Percentiles rank a stretch among this genome's conserved stretches.
These are phyloP conservation scores for Fusarium nurragi DNA, from an alignment of 2,329 filamentous ascomycete genomes.

Conservation along the genomic window DNA sequence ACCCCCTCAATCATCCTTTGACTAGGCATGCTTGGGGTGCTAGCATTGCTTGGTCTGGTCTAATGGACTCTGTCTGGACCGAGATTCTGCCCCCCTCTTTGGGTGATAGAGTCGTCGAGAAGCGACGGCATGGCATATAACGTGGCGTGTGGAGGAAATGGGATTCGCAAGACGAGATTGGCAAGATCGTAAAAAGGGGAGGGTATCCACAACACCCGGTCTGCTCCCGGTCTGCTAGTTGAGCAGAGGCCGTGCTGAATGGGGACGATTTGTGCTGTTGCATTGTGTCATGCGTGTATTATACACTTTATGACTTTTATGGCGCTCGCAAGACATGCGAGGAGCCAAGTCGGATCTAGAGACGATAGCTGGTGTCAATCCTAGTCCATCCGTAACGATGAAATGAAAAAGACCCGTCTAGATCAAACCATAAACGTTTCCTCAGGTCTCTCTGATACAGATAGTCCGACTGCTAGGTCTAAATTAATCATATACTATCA, in stretches of 20 bases:
- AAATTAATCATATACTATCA: too few relatives aligned
- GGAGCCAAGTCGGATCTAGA: conserved; percentile 6
- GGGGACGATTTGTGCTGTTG: conserved; percentile 7
- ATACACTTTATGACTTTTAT: conserved; percentile 38
- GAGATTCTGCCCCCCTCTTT: conserved; percentile 29
- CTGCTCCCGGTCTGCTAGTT: conserved; percentile 31
- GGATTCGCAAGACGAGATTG: conserved; percentile 36
- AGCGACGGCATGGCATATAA: conserved; percentile 25
- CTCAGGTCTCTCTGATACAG: background rate
- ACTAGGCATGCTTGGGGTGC: conserved; percentile 1
- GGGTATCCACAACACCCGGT: background rate
- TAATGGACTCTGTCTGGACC: conserved; percentile 36
- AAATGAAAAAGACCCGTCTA: conserved; percentile 26
- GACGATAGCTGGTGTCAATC: conserved; percentile 17
- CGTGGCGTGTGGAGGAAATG: conserved; percentile 1
- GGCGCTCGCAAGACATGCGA: conserved; percentile 15
- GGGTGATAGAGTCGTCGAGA: conserved; percentile 38
- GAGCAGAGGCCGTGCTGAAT: conserved; percentile 8
- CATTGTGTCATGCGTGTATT: conserved; percentile 29
- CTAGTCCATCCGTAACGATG: conserved; percentile 26
- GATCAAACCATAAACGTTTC: conserved; percentile 21
- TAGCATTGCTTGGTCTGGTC: conserved; percentile 29
- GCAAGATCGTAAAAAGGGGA: conserved; percentile 30
- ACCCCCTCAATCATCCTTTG: background rate
- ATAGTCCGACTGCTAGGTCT: too few relatives aligned